These are phyloP conservation scores for Mycena leptocephala DNA, from an alignment of 768 basidiomycete species.

Conservation along the genomic window DNA sequence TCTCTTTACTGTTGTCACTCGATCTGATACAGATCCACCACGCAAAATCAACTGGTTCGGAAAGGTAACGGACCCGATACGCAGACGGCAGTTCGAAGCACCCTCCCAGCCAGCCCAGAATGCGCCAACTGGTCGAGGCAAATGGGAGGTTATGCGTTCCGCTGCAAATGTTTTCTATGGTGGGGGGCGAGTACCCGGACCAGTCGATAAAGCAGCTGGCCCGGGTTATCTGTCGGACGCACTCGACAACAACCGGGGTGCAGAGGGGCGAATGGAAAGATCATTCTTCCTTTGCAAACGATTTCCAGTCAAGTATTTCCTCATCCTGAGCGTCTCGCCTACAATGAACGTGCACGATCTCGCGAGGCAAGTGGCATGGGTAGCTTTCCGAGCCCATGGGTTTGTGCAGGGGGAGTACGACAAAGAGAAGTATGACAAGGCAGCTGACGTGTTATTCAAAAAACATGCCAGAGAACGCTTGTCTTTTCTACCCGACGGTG, in stretches of 20 bases:
- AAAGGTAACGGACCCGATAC: slow-evolving; percentile 32
- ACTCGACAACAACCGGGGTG: slow-evolving; percentile 40
- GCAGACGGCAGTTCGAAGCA: slow-evolving; percentile 39
- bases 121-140: neutral
- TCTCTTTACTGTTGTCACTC: slow-evolving; percentile 47
- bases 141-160: slow-evolving; percentile 34
- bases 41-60: slow-evolving; percentile 44
- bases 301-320: slow-evolving; percentile 50
- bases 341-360: slow-evolving; percentile 27
- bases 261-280: neutral
- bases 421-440: slow-evolving; percentile 65
- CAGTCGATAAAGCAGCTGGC: neutral
- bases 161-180: slow-evolving; percentile 43
- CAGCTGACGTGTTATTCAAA: slow-evolving; percentile 72
- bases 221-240: slow-evolving; percentile 5
- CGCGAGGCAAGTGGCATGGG: slow-evolving; percentile 44
- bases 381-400: slow-evolving; percentile 46
- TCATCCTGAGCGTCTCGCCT: slow-evolving; percentile 44
- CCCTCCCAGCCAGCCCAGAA: slow-evolving; percentile 25
- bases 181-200: neutral
- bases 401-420: slow-evolving; percentile 47
- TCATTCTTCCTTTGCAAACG: slow-evolving; percentile 49
- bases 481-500: slow-evolving; percentile 15
- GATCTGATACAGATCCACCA: slow-evolving; percentile 45
- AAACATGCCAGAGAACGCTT: slow-evolving; percentile 1